These are phyloP conservation scores for Trichoderma oligosporum DNA, from an alignment of 2,329 filamentous ascomycete genomes.

Conservation along the genomic window DNA sequence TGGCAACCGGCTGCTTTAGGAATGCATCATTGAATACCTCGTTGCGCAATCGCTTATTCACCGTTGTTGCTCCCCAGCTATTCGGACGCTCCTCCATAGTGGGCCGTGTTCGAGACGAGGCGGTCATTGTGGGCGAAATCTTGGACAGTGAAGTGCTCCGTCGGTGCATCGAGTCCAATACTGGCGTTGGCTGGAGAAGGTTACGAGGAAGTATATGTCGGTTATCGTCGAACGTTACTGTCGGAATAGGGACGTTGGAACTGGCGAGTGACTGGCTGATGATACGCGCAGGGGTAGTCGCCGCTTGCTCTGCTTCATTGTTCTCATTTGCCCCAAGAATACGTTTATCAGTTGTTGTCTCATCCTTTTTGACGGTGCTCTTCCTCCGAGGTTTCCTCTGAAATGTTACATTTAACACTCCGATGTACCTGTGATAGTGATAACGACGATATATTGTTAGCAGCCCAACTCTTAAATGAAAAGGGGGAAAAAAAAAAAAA, in stretches of 20 bases:
- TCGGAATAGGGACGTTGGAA: conserved; percentile 65
- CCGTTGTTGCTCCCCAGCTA: conserved; percentile 86
- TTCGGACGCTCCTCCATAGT: conserved; percentile 55
- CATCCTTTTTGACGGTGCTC: conserved; percentile 52
- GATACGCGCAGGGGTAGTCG: conserved; percentile 37
- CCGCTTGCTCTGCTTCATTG: conserved; percentile 22
- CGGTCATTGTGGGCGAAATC: conserved; percentile 18
- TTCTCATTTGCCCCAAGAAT: conserved; percentile 17
- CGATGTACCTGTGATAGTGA: conserved; percentile 71
- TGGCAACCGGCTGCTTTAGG: conserved; percentile 74
- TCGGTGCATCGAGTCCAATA: conserved; percentile 32
- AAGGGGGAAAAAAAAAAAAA: background rate
- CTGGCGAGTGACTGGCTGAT: conserved; percentile 74
- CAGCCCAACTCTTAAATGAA: background rate
- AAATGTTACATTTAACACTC: conserved; percentile 93
- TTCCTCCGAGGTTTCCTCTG: conserved; percentile 73
- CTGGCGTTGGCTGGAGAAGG: conserved; percentile 62
- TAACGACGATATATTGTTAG: background rate
- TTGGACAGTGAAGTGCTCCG: conserved; percentile 34
- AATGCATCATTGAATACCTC: conserved; percentile 93
- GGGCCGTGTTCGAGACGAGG: conserved; percentile 29
- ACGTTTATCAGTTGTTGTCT: conserved; percentile 35
- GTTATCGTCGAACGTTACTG: conserved; percentile 92
- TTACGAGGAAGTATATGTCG: conserved; percentile 86
- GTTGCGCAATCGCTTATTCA: conserved; percentile 83